Evolutionary conservation across 768 basidiomycete genomes (phyloP).

Genomic region (Kwoniella dejecticola): DNA sequence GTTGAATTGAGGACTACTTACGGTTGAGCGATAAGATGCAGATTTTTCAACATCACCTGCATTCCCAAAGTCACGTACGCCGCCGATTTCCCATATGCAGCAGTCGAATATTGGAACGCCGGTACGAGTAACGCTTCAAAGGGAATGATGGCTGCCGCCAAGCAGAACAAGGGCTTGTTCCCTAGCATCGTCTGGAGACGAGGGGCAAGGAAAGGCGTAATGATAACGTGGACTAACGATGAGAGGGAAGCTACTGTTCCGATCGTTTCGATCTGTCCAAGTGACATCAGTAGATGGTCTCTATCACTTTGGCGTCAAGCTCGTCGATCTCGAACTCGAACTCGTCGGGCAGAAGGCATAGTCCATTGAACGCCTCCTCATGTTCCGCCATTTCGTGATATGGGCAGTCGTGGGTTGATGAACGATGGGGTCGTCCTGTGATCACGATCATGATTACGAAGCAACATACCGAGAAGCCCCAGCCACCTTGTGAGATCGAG

Average conservation of each 20-base stretch:
- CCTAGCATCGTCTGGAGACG: conserved; percentile 25
- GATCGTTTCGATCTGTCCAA: background rate
- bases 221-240: conserved; percentile 21
- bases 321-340: no score
- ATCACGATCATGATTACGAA: background rate
- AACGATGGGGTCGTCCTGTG: no score
- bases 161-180: background rate
- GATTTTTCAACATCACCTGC: background rate
- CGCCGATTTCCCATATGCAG: conserved; percentile 17
- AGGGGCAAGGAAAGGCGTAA: conserved; percentile 31
- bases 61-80: conserved; percentile 14
- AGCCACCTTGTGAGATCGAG: conserved; percentile 25
- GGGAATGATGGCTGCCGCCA: conserved; percentile 18
- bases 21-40: conserved; percentile 3
- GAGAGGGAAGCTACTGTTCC: background rate
- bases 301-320: no score
- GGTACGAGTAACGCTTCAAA: conserved; percentile 32
- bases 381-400: no score
- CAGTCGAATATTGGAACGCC: conserved; percentile 24
- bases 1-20: no score
- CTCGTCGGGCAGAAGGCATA: no score
- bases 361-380: no score
- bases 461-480: conserved; percentile 35
- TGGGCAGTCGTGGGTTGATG: no score
- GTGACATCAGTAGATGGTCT: no score